Base-by-base conservation (phyloP, 371 early-diverging fungal genomes). In the Apophysomyces elegans region DNA sequence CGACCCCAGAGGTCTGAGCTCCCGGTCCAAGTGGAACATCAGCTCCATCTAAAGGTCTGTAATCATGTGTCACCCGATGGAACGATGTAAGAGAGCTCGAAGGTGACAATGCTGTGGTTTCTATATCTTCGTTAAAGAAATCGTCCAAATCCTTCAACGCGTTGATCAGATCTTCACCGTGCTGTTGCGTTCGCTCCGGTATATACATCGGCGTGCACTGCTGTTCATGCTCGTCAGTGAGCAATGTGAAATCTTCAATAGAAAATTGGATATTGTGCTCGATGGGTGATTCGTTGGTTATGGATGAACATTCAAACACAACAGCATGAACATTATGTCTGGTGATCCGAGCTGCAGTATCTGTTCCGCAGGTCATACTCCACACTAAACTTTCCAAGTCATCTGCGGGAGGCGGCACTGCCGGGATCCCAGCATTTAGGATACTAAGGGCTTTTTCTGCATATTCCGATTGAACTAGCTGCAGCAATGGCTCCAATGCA, bases 391-490 rank as follows among this genome's bases (percentile, higher is more conserved):
- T 50, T 21, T 50, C 21, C 54, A 21, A 50, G 21, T 50, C 68
- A 35, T 56, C 66, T 26, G 58, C 61, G n/a, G 50, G 66, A 16
- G 60, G 43, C 7, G 59, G 50, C 43, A 69, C 67, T 0, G 81
- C 81, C 1, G 72, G 65, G 65, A 93, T 84, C 6, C 88, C 85
- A 37, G 85, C 85, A 59, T 93, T 92, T 58, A 94, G 63, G 2
- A 92, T 90, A 9, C 79, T 78, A 4, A 91, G 69, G 1, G 93
- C 92, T 26, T 88, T 85, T 21, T 86, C 86, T 0, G 88, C 87
- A 64, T 84, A 86, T 6, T 86, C 85, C 0, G 91, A 85, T 5
- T 86, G 84, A 18, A 94, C 76, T 7, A 92, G 65, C 18, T 83
- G 84, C 16, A 93, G 64, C 38, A 75, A 71, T 56, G 82, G 81